A percentile compares a stretch with the other conserved stretches of the same genome.
These are phyloP conservation scores for Berkeleyomyces basicola DNA, from an alignment of 2,329 filamentous ascomycete species.

Conservation along the genomic window DNA sequence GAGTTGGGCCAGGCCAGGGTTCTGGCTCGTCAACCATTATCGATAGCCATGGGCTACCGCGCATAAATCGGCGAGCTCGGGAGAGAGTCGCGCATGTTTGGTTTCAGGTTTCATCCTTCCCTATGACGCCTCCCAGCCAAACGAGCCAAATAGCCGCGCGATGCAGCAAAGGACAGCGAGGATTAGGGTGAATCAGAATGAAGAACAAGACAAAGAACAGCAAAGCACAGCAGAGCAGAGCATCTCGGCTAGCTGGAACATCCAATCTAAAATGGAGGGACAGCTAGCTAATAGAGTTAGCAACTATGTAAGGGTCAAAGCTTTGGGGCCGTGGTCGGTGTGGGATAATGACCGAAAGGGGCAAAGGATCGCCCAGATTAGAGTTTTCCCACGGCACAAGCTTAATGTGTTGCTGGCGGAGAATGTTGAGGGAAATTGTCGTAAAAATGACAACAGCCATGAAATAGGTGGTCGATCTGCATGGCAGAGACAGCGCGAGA, in stretches of 20 bases:
- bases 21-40: too few relatives aligned
- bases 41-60: neutral
- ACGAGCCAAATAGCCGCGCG: neutral
- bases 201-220: neutral
- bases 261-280: neutral
- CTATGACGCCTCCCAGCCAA: neutral
- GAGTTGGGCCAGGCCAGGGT: too few relatives aligned
- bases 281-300: neutral
- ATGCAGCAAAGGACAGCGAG: neutral
- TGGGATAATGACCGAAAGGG: too few relatives aligned
- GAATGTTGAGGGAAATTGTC: too few relatives aligned
- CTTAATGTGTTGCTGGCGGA: too few relatives aligned
- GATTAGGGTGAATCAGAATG: neutral
- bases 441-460: too few relatives aligned
- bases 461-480: too few relatives aligned
- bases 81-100: neutral
- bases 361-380: too few relatives aligned
- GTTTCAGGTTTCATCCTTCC: neutral
- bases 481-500: too few relatives aligned
- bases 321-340: too few relatives aligned
- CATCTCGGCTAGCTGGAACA: neutral
- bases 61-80: neutral
- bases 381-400: too few relatives aligned
- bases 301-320: too few relatives aligned
- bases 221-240: neutral